Percentiles rank a stretch among this genome's conserved stretches.
Conservation (phyloP, 2,329 filamentous ascomycete species). For the Pestalotiopsis fici region DNA sequence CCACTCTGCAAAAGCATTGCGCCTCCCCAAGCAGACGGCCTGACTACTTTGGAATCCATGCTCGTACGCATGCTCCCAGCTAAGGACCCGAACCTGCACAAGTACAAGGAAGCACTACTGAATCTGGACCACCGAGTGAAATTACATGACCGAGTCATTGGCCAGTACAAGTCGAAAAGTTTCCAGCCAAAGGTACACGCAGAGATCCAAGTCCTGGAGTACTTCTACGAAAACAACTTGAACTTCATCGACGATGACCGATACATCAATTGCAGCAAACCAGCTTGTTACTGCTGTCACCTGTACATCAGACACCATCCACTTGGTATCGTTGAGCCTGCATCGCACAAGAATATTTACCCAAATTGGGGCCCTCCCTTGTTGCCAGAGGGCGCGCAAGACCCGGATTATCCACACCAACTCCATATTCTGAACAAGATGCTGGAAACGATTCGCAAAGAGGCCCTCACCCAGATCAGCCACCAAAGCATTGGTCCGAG, state of each 20-base stretch:
- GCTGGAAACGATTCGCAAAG: slow-evolving; percentile 19
- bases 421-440: slow-evolving; percentile 24
- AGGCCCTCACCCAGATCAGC: slow-evolving; percentile 23
- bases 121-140: slow-evolving; percentile 27
- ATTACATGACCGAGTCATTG: slow-evolving; percentile 22
- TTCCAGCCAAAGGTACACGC: slow-evolving; percentile 39
- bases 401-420: slow-evolving; percentile 17
- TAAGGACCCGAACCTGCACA: slow-evolving; percentile 9
- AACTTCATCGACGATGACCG: slow-evolving; percentile 38
- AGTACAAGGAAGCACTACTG: slow-evolving; percentile 16
- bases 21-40: slow-evolving; percentile 24
- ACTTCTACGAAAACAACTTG: slow-evolving; percentile 36
- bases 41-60: slow-evolving; percentile 30
- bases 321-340: slow-evolving; percentile 27
- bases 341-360: slow-evolving; percentile 40
- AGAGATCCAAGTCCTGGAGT: slow-evolving; percentile 48
- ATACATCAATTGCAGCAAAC: slow-evolving; percentile 53
- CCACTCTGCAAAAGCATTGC: not conserved
- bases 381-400: slow-evolving; percentile 11
- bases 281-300: slow-evolving; percentile 50
- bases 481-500: slow-evolving; percentile 9
- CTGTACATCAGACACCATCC: slow-evolving; percentile 45
- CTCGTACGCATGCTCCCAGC: slow-evolving; percentile 30
- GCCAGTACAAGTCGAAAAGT: slow-evolving; percentile 23
- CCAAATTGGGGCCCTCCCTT: slow-evolving; percentile 38